phyloP scores from a whole-genome alignment of 495 filamentous ascomycete species.

The Hyaloscypha variabilis region DNA sequence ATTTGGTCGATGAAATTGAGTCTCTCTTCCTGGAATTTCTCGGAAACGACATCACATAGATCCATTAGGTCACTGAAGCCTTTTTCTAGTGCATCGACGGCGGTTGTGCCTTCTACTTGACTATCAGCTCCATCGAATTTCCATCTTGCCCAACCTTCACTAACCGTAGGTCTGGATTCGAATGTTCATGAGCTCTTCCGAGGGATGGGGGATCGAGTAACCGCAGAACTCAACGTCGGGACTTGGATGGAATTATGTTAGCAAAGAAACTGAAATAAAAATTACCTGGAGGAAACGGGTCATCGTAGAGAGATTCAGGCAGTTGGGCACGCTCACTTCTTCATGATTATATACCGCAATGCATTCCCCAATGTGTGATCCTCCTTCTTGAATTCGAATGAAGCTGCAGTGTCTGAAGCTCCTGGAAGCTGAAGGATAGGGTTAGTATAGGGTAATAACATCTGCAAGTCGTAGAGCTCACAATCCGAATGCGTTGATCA shows the following conservation, averaged over 20 bases:
- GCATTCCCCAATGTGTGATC: slow-evolving; percentile 96
- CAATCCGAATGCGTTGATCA: slow-evolving; percentile 58
- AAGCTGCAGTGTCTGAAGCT: slow-evolving; percentile 65
- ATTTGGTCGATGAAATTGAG: slow-evolving; percentile 51
- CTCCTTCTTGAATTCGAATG: slow-evolving; percentile 87
- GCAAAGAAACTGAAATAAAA: neutral
- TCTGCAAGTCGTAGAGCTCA: slow-evolving; percentile 37
- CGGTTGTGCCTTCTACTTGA: slow-evolving; percentile 72
- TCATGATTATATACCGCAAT: slow-evolving; percentile 94
- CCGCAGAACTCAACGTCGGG: slow-evolving; percentile 97
- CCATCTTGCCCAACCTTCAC: slow-evolving; percentile 13
- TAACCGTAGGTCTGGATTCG: slow-evolving; percentile 94
- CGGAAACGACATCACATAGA: slow-evolving; percentile 86
- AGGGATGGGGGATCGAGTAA: slow-evolving; percentile 96
- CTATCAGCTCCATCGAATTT: slow-evolving; percentile 13
- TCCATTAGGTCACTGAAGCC: slow-evolving; percentile 86
- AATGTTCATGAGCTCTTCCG: slow-evolving; percentile 93
- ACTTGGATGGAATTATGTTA: slow-evolving; percentile 34
- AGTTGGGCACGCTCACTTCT: slow-evolving; percentile 65
- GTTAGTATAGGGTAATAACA: neutral
- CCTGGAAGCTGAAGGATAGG: slow-evolving; percentile 60
- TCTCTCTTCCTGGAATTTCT: slow-evolving; percentile 74
- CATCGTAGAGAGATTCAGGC: neutral
- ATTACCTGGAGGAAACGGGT: neutral
- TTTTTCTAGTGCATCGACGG: slow-evolving; percentile 83